Evolutionary conservation across 2,329 filamentous ascomycete genomes (phyloP), one percentile per base, ranked within the genome.

Genomic region (Cladophialophora yegresii): DNA sequence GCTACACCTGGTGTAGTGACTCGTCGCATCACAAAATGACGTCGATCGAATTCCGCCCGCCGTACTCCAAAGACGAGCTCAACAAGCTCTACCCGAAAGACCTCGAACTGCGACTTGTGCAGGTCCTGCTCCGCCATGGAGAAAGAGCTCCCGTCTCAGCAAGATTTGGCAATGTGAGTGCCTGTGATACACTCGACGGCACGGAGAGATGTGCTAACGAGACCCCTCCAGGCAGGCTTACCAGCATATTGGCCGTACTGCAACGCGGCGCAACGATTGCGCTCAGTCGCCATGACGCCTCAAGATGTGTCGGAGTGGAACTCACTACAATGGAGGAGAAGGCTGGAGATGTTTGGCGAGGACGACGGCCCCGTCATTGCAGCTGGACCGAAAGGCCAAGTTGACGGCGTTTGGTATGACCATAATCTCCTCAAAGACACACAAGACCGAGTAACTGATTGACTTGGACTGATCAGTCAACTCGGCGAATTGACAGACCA

Each of bases 161-260:
- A n/a, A 89, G 95, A 45, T 97, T 99, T 76, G 85, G 90, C 74
- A 95, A 93, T 79, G 85, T 81, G 76, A 70, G 77, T 71, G 16
- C 13, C 30, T 8, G 20, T 3, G 13, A n/a, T 45, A 22, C 3
- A 13, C 32, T 45, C 20, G n/a, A 43, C 26, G 57, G 47, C 28
- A 32, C 45, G 43, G 8, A 49, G 36, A 43, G 36, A 20, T 49
- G 55, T 58, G 57, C 57, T 59, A 23, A 54, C 26, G 45, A 51
- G 13, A 6, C 16, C 28, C 16, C n/a, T 36, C 16, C 40, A 84
- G 82, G 77, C 82, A 69, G 82, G 82, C 59, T 73, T 84, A 23
- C 73, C 76, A 61, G 75, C 81, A 69, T 82, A 87, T 77, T 99
- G 95, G 95, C 92, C 95, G 1, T 98, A 97, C 78, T 99, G 95